A percentile compares a stretch with the other conserved stretches of the same genome.
These are phyloP conservation scores for Lupinus albus DNA, from an alignment of 306 rosid species.

Conservation along the genomic window DNA sequence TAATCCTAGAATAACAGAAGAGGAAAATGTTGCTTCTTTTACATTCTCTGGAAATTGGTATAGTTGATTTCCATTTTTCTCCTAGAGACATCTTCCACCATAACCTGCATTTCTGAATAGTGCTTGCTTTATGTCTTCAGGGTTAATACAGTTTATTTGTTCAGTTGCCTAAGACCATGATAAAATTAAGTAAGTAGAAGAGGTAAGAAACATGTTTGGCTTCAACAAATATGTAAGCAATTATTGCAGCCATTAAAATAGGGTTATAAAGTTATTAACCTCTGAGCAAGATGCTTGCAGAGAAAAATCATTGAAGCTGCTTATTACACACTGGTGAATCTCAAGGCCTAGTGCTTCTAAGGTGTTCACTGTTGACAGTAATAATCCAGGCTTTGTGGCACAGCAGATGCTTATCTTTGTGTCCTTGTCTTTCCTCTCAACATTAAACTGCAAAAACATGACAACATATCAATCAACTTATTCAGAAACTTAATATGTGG, in stretches of 20 bases:
- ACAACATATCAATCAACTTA: background rate
- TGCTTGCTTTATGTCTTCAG: constrained; percentile 86
- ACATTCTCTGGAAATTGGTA: constrained; percentile 40
- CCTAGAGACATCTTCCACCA: constrained; percentile 90
- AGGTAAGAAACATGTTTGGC: constrained; percentile 23
- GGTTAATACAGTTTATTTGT: constrained; percentile 57
- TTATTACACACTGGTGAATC: constrained; percentile 93
- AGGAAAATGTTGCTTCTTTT: constrained; percentile 42
- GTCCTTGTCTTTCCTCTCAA: constrained; percentile 72
- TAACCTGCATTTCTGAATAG: constrained; percentile 97
- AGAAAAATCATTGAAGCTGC: constrained; percentile 93
- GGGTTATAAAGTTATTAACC: constrained; percentile 48
- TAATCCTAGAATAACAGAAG: constrained; percentile 46
- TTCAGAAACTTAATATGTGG: constrained; percentile 12
- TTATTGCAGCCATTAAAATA: no score
- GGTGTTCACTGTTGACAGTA: constrained; percentile 82
- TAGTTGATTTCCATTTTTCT: constrained; percentile 37
- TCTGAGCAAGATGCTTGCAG: constrained; percentile 95
- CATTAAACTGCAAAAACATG: constrained; percentile 69
- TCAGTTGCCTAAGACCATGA: constrained; percentile 54
- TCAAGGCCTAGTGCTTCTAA: constrained; percentile 89
- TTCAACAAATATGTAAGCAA: constrained; percentile 29
- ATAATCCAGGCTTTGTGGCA: constrained; percentile 77
- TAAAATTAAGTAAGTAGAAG: constrained; percentile 12
- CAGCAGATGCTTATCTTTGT: constrained; percentile 83